Evolutionary conservation across 2,329 filamentous ascomycete genomes (phyloP), one percentile per base, ranked within the genome.

Genomic region (Colletotrichum karsti): DNA sequence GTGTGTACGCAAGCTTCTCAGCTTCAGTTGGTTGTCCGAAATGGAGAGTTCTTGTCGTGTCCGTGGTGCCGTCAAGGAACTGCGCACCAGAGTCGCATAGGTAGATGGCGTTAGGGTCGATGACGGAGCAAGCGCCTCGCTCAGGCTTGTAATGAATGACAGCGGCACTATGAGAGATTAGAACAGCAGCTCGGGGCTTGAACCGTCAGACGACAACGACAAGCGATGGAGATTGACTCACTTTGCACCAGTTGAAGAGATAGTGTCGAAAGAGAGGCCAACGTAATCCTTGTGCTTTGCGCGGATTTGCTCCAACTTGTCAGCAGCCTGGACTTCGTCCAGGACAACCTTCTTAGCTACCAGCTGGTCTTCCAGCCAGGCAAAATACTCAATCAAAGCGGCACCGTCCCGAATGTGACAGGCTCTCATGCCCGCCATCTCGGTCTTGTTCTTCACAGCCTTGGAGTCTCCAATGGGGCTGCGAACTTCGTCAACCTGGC

Each of bases 81-180:
- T 99, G 96, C n/a, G 93, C 96, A 22, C 96, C 96, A 22, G 96
- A 98, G 79, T 99, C 96, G 77, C 96, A 99, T 3, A 99, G 89
- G 75, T 99, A 99, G 66, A 99, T 90, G 13, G 91, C 90, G 7
- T 90, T 89, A 0, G 94, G 93, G 72, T 99, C 94, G 73, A 99
- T 94, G 28, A 88, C 83, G 8, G 94, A 88, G 80, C 95, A 98
- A 70, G 86, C 91, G 20, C 92, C 94, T 62, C 88, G 90, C 76
- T 97, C 93, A 0, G 96, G 95, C 73, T 92, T 93, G 84, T 99
- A 99, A 78, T 99, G 96, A 65, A 99, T 99, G 12, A 99, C 88
- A 5, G 96, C 96, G 65, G 94, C 96, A 77, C 96, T 69, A n/a
- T 22, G 28, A 22, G 28, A 13, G n/a, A 37, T 13, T 59, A 30